A percentile compares a stretch with the other conserved stretches of the same genome.
Evolutionary conservation across 2,329 filamentous ascomycete species (phyloP).

Genomic region (Emergomyces pasteurianus): DNA sequence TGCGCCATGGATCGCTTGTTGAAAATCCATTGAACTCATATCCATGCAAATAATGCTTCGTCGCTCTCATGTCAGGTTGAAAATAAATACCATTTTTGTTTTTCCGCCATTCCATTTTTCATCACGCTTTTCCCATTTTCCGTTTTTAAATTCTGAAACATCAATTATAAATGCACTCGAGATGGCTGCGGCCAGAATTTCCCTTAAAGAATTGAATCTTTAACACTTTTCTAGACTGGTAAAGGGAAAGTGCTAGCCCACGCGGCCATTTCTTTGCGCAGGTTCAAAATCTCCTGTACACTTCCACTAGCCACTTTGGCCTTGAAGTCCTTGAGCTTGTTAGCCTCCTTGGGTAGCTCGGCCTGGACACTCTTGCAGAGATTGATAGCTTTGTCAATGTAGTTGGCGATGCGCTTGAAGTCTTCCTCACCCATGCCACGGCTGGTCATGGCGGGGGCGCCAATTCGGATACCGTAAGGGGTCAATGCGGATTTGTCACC

Average conservation of each 20-base stretch:
- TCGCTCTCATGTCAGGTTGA: conserved; percentile 10
- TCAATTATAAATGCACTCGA: not conserved
- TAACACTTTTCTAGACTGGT: conserved; percentile 40
- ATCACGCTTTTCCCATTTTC: not conserved
- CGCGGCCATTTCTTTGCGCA: conserved; percentile 77
- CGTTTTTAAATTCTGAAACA: not conserved
- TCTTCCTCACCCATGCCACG: conserved; percentile 87
- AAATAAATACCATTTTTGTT: conserved; percentile 9
- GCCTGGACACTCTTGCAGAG: conserved; percentile 80
- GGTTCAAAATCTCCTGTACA: conserved; percentile 66
- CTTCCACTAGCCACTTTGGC: conserved; percentile 70
- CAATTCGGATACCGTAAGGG: conserved; percentile 88
- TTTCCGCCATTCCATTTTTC: not conserved
- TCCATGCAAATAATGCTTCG: conserved; percentile 6
- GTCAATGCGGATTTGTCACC: conserved; percentile 96
- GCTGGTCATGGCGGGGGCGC: conserved; percentile 93
- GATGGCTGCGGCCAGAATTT: not conserved
- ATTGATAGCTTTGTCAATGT: conserved; percentile 83
- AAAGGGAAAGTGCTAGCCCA: conserved; percentile 91
- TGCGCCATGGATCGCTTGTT: conserved; percentile 15
- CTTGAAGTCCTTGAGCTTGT: conserved; percentile 99
- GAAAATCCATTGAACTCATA: conserved; percentile 12
- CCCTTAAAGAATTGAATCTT: not conserved
- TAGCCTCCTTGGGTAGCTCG: conserved; percentile 83
- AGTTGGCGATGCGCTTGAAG: conserved; percentile 78